Evolutionary conservation across 495 filamentous ascomycete genomes (phyloP), one percentile per base, ranked within the genome.

Genomic region (Aspergillus sclerotioniger): DNA sequence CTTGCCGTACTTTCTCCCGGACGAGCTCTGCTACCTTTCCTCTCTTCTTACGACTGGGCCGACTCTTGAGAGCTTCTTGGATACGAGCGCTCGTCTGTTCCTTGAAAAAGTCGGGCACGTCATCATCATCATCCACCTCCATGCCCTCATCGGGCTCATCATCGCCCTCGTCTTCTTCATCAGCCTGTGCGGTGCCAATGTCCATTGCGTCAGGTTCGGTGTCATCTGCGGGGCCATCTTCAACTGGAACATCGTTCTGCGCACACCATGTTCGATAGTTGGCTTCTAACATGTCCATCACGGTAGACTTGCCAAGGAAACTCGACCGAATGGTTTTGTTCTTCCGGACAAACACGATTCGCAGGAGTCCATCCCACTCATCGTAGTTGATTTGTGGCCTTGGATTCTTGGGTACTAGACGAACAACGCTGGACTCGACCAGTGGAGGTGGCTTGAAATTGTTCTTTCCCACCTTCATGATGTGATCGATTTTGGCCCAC

Each of bases 361-460:
- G 72, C 62, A 98, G 68, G 59, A 98, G 75, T 0, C 93, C 93
- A 69, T 98, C 93, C 85, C 92, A 97, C 73, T 98, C 93, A 49
- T 95, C 90, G 68, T 92, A 97, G 62, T 85, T 89, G 51, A 96
- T 88, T 56, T 89, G 84, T 46, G 93, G 94, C 19, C 92, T 71
- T 13, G 92, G 91, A 31, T 83, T 78, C 76, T 96, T 91, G 8
- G 87, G 87, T 59, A 90, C 84, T 48, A 96, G 78, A 32, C 86
- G 71, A 50, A 91, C 82, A n/a, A 92, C 91, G 56, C 85, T 90
- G 12, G 84, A 89, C 72, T 98, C 93, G 17, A 98, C 93, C 66
- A 88, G 82, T 9, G 93, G 93, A 17, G 93, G 92, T 1, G 94
- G 94, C 64, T 89, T 92, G 81, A 95, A 97, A 76, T 97, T 98